These are phyloP conservation scores for Alternaria infectoria DNA, from an alignment of 2,329 filamentous ascomycete genomes.

Conservation along the genomic window DNA sequence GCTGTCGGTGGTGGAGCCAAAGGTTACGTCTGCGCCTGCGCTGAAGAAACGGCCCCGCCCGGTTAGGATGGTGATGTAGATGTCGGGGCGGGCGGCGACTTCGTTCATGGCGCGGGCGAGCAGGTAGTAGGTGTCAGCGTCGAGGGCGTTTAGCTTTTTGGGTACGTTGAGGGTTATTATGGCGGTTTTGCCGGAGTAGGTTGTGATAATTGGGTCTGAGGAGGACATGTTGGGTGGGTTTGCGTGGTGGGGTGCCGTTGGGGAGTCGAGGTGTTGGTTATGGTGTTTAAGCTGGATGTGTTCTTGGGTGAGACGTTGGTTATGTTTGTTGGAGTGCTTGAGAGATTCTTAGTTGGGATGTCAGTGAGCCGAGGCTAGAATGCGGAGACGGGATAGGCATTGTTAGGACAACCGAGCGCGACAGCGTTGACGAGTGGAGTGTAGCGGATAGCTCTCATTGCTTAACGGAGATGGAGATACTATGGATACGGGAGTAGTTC, in stretches of 20 bases:
- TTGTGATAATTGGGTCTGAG: constrained; percentile 59
- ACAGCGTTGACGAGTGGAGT: not conserved
- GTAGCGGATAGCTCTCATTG: not conserved
- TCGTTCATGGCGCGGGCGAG: constrained; percentile 76
- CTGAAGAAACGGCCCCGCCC: constrained; percentile 85
- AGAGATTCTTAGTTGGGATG: not conserved
- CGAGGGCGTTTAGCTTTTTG: constrained; percentile 86
- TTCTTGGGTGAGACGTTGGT: constrained; percentile 9
- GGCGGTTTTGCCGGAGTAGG: constrained; percentile 73
- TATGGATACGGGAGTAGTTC: too few species aligned
- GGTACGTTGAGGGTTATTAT: constrained; percentile 86
- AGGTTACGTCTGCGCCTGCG: constrained; percentile 83
- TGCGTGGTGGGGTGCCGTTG: not conserved
- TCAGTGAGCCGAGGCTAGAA: constrained; percentile 29
- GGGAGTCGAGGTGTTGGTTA: not conserved
- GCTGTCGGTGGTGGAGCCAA: constrained; percentile 53
- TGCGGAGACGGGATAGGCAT: constrained; percentile 18
- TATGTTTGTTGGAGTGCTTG: constrained; percentile 13
- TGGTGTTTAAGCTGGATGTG: not conserved
- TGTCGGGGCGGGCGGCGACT: constrained; percentile 77
- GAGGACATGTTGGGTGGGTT: constrained; percentile 43
- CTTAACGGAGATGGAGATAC: too few species aligned
- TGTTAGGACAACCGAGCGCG: not conserved
- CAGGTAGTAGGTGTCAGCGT: constrained; percentile 74
- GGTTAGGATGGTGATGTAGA: constrained; percentile 83